Evolutionary conservation across 2,329 filamentous ascomycete species (phyloP).

Genomic region (Tolypocladium cylindrosporum): DNA sequence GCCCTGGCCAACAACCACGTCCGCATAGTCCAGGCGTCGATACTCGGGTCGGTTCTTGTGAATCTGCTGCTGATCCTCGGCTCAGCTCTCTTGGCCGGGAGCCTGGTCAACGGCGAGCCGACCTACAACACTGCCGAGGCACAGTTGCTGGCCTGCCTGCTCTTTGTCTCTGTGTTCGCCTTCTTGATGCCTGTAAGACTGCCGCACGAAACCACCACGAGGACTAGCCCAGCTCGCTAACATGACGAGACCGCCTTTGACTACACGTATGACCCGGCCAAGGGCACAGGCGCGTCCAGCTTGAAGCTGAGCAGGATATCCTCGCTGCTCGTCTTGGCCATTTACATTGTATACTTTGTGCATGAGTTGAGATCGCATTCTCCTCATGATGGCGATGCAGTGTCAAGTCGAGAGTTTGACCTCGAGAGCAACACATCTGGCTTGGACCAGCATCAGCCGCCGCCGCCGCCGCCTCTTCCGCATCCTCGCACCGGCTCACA

Average conservation of each 20-base stretch:
- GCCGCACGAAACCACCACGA: neutral
- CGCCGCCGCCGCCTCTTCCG: neutral
- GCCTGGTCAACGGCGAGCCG: constrained; percentile 58
- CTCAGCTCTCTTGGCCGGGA: constrained; percentile 63
- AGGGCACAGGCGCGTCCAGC: constrained; percentile 49
- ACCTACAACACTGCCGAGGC: constrained; percentile 22
- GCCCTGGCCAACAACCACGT: constrained; percentile 50
- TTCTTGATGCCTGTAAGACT: constrained; percentile 24
- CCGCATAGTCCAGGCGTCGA: constrained; percentile 64
- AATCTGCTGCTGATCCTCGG: constrained; percentile 67
- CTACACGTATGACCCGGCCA: constrained; percentile 43
- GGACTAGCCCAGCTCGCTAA: neutral
- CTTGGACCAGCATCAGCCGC: neutral
- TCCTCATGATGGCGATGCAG: neutral
- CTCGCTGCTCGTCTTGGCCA: constrained; percentile 61
- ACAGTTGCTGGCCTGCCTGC: constrained; percentile 23
- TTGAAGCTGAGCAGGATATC: constrained; percentile 69
- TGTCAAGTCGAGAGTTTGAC: neutral
- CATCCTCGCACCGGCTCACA: neutral
- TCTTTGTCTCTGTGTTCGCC: constrained; percentile 27
- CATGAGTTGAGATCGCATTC: constrained; percentile 62
- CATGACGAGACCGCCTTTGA: constrained; percentile 28
- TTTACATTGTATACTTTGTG: constrained; percentile 63
- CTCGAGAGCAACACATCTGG: neutral
- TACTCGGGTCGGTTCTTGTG: constrained; percentile 68